Conservation (phyloP, 1,139 yeast genomes). For the Saccharomyces uvarum region DNA sequence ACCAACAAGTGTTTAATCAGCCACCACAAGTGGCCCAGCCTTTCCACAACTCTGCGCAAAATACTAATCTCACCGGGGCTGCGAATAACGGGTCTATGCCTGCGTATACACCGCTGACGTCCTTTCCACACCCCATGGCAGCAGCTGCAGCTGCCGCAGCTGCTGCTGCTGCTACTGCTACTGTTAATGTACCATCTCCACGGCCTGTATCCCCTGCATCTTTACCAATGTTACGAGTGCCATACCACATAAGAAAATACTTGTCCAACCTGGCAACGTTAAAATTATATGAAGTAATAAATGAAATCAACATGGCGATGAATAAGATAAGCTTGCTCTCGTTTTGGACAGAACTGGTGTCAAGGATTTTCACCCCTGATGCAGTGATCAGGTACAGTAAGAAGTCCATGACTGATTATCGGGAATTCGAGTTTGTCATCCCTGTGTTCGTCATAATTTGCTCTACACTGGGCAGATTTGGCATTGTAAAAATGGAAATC, state of each 20-base stretch:
- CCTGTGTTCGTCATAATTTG: conserved; percentile 63
- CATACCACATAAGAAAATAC: conserved; percentile 13
- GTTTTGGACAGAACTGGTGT: conserved; percentile 42
- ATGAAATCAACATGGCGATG: conserved; percentile 16
- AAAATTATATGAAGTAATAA: conserved; percentile 16
- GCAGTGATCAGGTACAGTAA: conserved; percentile 42
- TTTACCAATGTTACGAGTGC: conserved; percentile 3
- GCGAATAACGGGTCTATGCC: not conserved
- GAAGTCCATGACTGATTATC: conserved; percentile 39
- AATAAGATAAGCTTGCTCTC: conserved; percentile 34
- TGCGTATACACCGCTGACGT: not conserved
- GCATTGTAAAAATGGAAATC: conserved; percentile 50
- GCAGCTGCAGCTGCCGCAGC: conserved; percentile 19
- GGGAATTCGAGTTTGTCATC: conserved; percentile 57
- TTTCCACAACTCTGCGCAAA: not conserved
- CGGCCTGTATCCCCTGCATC: conserved; percentile 4
- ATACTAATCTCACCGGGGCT: not conserved
- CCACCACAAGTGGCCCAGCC: not conserved
- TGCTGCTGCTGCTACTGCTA: conserved; percentile 15
- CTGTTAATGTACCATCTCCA: conserved; percentile 7
- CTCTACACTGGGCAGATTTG: conserved; percentile 45
- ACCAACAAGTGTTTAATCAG: not conserved
- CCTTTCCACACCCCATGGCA: conserved; percentile 5
- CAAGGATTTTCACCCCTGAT: conserved; percentile 43
- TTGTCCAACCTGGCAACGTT: conserved; percentile 19